Evolutionary conservation across 768 basidiomycete genomes (phyloP).

Genomic region (Pisolithus microcarpus): DNA sequence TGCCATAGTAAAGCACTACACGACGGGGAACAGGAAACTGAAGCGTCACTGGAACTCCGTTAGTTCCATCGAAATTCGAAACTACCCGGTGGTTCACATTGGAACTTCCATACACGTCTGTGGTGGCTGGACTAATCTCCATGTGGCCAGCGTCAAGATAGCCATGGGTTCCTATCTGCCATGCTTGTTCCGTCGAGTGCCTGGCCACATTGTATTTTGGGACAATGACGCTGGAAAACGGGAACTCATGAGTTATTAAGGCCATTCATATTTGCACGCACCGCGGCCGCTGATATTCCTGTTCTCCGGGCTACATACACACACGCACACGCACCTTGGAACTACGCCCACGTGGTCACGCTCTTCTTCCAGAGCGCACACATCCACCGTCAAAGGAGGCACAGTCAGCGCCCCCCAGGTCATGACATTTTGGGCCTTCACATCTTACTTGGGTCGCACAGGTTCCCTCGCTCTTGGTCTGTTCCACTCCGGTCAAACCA

Average conservation of each 20-base stretch:
- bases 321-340: neutral
- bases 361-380: neutral
- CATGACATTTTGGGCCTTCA: slow-evolving; percentile 1
- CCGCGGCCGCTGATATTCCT: neutral
- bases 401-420: neutral
- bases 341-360: neutral
- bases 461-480: neutral
- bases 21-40: too few relatives aligned
- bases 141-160: too few relatives aligned
- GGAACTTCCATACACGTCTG: too few relatives aligned
- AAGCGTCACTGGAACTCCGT: too few relatives aligned
- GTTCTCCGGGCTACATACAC: neutral
- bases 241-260: neutral
- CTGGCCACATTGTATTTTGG: too few relatives aligned
- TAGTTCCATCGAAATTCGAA: neutral
- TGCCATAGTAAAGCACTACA: too few relatives aligned
- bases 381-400: neutral
- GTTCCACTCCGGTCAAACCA: neutral
- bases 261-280: neutral
- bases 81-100: neutral
- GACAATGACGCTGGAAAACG: neutral
- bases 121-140: too few relatives aligned
- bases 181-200: too few relatives aligned
- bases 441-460: neutral
- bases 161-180: too few relatives aligned